These are phyloP conservation scores for Haplosporangium sp. DNA, from an alignment of 371 early-diverging fungal species.

Conservation along the genomic window DNA sequence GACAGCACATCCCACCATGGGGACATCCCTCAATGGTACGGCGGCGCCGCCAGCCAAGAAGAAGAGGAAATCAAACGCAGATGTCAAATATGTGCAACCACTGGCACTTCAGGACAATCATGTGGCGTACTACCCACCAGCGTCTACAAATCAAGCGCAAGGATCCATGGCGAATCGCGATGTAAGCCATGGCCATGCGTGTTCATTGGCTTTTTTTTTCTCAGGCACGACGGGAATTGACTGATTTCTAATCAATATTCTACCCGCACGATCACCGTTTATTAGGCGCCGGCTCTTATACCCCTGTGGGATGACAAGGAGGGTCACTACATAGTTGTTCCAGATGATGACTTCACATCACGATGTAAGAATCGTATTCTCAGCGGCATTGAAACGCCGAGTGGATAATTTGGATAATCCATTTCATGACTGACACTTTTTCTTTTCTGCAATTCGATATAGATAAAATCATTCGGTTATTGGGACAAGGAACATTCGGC, in stretches of 20 bases:
- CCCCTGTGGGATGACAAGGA: conserved; percentile 88
- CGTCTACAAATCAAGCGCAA: conserved; percentile 16
- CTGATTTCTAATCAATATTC: not conserved
- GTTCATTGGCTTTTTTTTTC: not conserved
- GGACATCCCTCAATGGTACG: conserved; percentile 2
- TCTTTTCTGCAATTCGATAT: conserved; percentile 8
- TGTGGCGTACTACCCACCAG: conserved; percentile 23
- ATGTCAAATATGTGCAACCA: conserved; percentile 25
- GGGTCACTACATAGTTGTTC: conserved; percentile 88
- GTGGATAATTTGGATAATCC: no score
- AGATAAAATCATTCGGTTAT: conserved; percentile 83
- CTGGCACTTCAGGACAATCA: conserved; percentile 25
- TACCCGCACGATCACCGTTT: no score
- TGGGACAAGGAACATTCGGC: conserved; percentile 98
- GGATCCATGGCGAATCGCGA: conserved; percentile 17
- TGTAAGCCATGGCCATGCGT: conserved; percentile 11
- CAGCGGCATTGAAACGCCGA: no score
- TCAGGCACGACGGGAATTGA: not conserved
- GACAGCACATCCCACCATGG: conserved; percentile 6
- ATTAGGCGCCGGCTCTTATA: conserved; percentile 21
- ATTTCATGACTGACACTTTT: not conserved
- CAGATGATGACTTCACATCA: conserved; percentile 76
- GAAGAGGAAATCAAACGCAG: conserved; percentile 34
- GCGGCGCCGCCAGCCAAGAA: conserved; percentile 29
- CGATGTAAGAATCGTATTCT: conserved; percentile 66